These are phyloP conservation scores for Suillus paluster DNA, from an alignment of 768 basidiomycete species.

Conservation along the genomic window DNA sequence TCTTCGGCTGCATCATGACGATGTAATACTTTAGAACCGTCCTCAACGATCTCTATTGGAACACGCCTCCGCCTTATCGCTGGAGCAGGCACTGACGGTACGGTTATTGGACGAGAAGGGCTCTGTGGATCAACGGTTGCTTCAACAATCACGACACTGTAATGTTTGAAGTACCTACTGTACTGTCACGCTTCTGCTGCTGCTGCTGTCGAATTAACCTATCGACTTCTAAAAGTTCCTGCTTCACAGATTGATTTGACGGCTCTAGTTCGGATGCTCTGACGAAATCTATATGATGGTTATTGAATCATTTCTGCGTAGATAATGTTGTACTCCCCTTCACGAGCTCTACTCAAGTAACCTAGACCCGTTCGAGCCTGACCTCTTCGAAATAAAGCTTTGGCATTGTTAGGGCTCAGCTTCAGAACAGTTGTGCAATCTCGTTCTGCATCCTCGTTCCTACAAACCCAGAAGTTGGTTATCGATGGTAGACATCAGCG, in stretches of 20 bases:
- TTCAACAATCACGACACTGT: not conserved
- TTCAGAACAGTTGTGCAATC: conserved; percentile 74
- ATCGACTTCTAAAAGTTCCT: conserved; percentile 61
- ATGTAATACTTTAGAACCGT: not conserved
- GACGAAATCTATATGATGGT: conserved; percentile 55
- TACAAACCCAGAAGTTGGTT: conserved; percentile 32
- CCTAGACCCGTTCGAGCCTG: conserved; percentile 69
- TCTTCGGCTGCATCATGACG: conserved; percentile 12
- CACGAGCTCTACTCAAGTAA: conserved; percentile 58
- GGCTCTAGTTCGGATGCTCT: conserved; percentile 66
- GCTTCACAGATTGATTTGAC: conserved; percentile 60
- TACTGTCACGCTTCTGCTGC: conserved; percentile 40
- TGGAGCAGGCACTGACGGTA: conserved; percentile 1
- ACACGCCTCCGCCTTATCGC: conserved; percentile 56
- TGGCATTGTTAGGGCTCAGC: conserved; percentile 65
- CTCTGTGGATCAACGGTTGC: not conserved
- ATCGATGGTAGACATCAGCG: not conserved
- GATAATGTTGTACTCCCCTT: conserved; percentile 44
- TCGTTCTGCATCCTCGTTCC: conserved; percentile 78
- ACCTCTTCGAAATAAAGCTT: conserved; percentile 78
- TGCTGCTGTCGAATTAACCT: conserved; percentile 37
- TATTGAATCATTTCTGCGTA: conserved; percentile 9
- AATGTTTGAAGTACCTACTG: not conserved
- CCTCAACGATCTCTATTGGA: conserved; percentile 65
- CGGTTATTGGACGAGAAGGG: conserved; percentile 15